These are phyloP conservation scores for Cladophialophora carrionii DNA, from an alignment of 2,329 filamentous ascomycete genomes.

Conservation along the genomic window DNA sequence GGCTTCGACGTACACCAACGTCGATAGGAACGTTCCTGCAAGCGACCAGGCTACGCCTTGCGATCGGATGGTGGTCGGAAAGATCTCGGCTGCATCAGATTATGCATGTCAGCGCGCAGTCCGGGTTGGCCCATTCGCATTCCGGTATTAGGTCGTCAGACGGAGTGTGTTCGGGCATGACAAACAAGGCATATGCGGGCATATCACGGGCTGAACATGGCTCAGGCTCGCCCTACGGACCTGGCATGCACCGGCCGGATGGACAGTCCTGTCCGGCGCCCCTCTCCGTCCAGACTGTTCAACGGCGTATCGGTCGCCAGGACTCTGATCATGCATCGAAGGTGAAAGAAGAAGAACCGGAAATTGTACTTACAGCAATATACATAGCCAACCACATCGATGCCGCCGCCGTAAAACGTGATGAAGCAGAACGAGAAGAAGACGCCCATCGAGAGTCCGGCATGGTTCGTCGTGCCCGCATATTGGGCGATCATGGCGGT, in stretches of 20 bases:
- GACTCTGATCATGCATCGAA: conserved; percentile 11
- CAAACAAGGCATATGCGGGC: conserved; percentile 12
- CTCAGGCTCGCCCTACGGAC: conserved; percentile 8
- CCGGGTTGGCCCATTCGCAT: conserved; percentile 7
- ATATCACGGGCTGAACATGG: conserved; percentile 2
- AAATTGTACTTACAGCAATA: conserved; percentile 29
- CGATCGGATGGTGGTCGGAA: conserved; percentile 35
- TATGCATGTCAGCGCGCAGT: conserved; percentile 20
- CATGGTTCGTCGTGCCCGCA: conserved; percentile 42
- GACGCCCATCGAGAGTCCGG: conserved; percentile 33
- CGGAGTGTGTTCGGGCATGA: conserved; percentile 4
- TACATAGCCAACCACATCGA: conserved; percentile 34
- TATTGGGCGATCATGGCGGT: conserved; percentile 36
- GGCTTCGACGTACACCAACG: conserved; percentile 31
- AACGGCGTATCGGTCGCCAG: conserved; percentile 10
- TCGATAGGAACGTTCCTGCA: conserved; percentile 31
- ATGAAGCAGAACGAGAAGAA: conserved; percentile 65
- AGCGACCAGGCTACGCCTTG: conserved; percentile 33
- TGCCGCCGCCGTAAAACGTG: conserved; percentile 30
- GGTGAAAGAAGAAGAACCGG: neutral
- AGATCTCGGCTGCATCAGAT: conserved; percentile 32
- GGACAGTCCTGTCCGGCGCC: neutral
- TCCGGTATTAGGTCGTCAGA: neutral
- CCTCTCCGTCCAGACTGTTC: conserved; percentile 9
- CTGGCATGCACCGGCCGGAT: neutral